These are phyloP conservation scores for Asterella californica DNA, from an alignment of 225 moss, liverwort and hornwort genomes.

Conservation along the genomic window DNA sequence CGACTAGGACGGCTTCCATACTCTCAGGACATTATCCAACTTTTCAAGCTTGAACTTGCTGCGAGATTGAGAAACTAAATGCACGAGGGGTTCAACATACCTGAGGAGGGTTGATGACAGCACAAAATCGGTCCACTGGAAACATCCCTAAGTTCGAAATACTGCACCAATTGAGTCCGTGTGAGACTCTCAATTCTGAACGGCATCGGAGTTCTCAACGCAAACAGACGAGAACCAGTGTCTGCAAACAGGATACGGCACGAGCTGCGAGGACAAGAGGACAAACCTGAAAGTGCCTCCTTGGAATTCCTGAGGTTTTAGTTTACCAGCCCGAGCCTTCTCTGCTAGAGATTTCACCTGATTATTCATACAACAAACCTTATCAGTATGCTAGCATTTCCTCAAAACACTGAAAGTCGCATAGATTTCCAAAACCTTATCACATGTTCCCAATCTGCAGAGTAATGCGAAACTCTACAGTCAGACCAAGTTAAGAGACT, in stretches of 20 bases:
- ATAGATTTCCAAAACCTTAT: neutral
- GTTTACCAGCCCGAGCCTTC: slow-evolving; percentile 78
- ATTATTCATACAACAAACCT: neutral
- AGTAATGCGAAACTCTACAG: neutral
- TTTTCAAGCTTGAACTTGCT: too few relatives aligned
- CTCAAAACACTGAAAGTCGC: neutral
- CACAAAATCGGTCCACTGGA: slow-evolving; percentile 77
- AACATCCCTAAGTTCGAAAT: slow-evolving; percentile 99
- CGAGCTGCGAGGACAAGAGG: neutral
- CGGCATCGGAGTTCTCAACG: too few relatives aligned
- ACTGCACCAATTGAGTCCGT: slow-evolving; percentile 36
- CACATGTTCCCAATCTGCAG: neutral
- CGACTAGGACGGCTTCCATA: too few relatives aligned
- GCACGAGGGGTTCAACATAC: slow-evolving; percentile 26
- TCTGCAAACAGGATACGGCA: neutral
- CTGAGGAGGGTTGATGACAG: slow-evolving; percentile 98
- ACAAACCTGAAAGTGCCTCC: slow-evolving; percentile 96
- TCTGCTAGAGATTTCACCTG: slow-evolving; percentile 92
- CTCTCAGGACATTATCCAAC: too few relatives aligned
- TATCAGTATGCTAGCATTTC: neutral
- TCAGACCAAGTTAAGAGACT: neutral
- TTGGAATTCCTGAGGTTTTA: slow-evolving; percentile 96
- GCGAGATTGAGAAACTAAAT: neutral
- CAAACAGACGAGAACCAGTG: neutral
- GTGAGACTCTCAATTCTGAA: neutral